phyloP scores from a whole-genome alignment of 768 basidiomycete genomes.

The Pisolithus marmoratus region DNA sequence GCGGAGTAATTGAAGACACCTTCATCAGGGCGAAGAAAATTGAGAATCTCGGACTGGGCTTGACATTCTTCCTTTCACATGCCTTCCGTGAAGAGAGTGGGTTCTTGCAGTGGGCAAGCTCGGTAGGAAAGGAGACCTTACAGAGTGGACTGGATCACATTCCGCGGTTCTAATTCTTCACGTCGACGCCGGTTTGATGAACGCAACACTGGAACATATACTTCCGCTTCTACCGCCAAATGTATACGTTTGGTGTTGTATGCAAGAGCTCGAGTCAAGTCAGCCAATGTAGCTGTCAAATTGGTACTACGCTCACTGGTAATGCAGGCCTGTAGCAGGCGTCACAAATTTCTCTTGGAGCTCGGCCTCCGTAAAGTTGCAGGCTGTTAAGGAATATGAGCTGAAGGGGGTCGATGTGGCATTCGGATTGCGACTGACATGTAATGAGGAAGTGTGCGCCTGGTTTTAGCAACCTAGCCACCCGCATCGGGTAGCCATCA shows the following conservation, averaged over 20 bases:
- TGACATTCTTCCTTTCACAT: slow-evolving; percentile 63
- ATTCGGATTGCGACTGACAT: slow-evolving; percentile 42
- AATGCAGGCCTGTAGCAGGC: too few relatives aligned
- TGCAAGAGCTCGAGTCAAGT: slow-evolving; percentile 47
- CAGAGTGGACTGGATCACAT: slow-evolving; percentile 57
- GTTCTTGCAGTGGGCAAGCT: too few relatives aligned
- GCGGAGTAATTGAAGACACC: too few relatives aligned
- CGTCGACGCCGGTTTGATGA: slow-evolving; percentile 36
- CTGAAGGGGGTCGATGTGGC: background rate
- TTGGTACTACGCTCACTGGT: slow-evolving; percentile 49
- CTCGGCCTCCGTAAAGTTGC: slow-evolving; percentile 83
- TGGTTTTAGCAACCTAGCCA: slow-evolving; percentile 51
- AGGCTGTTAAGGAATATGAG: slow-evolving; percentile 39
- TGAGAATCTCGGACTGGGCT: slow-evolving; percentile 73
- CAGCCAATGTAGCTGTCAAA: background rate
- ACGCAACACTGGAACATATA: slow-evolving; percentile 65
- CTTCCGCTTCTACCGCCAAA: slow-evolving; percentile 80
- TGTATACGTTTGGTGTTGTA: slow-evolving; percentile 65
- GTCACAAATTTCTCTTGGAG: slow-evolving; percentile 48
- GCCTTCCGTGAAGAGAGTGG: too few relatives aligned
- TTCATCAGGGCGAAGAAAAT: too few relatives aligned
- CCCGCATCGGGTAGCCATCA: slow-evolving; percentile 53
- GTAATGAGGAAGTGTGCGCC: slow-evolving; percentile 75
- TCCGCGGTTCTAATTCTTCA: slow-evolving; percentile 22
- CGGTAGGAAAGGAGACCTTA: slow-evolving; percentile 65